Conservation (phyloP, 441 rosid genomes). For the Corymbia calophylla region DNA sequence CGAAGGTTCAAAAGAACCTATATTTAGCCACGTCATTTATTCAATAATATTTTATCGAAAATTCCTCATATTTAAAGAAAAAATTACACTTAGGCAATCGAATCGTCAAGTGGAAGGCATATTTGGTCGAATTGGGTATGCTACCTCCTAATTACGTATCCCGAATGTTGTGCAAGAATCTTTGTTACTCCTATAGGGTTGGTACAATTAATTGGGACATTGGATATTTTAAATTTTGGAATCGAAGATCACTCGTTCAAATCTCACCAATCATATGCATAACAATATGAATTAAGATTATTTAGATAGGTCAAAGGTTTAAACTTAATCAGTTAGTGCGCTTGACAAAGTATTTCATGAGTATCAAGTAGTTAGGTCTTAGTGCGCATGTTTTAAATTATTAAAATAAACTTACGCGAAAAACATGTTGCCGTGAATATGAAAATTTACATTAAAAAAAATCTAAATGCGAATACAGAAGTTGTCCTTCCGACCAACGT, state of each 20-base stretch:
- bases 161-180: neutral
- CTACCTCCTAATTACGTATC: fast-evolving
- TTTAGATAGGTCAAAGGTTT: neutral
- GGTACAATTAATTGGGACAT: fast-evolving
- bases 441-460: too few relatives aligned
- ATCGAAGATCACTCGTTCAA: fast-evolving
- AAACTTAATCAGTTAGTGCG: fast-evolving
- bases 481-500: too few relatives aligned
- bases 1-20: neutral
- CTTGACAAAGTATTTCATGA: neutral
- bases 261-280: neutral
- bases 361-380: neutral
- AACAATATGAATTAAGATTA: fast-evolving
- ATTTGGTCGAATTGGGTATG: fast-evolving
- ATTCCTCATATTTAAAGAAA: neutral
- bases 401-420: neutral
- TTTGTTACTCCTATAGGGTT: neutral
- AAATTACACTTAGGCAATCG: neutral
- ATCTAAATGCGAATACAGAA: neutral
- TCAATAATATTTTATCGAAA: neutral
- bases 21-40: neutral
- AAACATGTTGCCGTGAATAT: neutral
- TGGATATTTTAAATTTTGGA: fast-evolving
- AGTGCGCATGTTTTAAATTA: neutral
- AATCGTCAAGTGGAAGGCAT: neutral